Conservation (phyloP, 441 rosid species). For the Corymbia citriodora region DNA sequence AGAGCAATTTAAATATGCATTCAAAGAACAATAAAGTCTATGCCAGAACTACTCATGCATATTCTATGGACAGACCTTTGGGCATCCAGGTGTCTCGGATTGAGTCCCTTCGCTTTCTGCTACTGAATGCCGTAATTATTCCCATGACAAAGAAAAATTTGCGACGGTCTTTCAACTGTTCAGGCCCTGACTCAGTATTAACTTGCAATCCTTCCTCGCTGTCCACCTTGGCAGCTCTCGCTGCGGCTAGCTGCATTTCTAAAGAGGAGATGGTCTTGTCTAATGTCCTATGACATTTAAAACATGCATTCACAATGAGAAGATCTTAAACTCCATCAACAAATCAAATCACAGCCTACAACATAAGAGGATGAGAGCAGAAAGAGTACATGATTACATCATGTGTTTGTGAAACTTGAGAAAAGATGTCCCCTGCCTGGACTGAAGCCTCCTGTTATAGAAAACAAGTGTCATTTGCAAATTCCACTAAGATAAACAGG, state of each 20-base stretch:
- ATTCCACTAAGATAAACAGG: background rate
- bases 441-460: slow-evolving; percentile 36
- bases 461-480: slow-evolving; percentile 2
- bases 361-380: background rate
- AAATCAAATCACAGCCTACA: background rate
- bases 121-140: slow-evolving; percentile 89
- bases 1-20: slow-evolving; percentile 2
- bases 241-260: slow-evolving; percentile 80
- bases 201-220: slow-evolving; percentile 43
- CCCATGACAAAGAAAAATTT: slow-evolving; percentile 92
- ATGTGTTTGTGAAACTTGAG: slow-evolving; percentile 82
- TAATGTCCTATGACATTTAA: slow-evolving; percentile 49
- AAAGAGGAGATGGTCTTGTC: slow-evolving; percentile 86
- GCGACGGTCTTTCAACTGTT: slow-evolving; percentile 43
- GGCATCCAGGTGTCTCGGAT: slow-evolving; percentile 92
- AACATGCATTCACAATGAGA: background rate
- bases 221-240: slow-evolving; percentile 65
- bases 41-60: background rate
- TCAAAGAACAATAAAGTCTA: background rate
- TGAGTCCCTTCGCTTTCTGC: slow-evolving; percentile 91
- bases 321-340: background rate
- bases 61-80: slow-evolving; percentile 38
- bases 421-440: slow-evolving; percentile 61
- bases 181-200: slow-evolving; percentile 30
- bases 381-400: slow-evolving; percentile 69